phyloP scores from a whole-genome alignment of 768 basidiomycete species.

The Pisolithus microcarpus region DNA sequence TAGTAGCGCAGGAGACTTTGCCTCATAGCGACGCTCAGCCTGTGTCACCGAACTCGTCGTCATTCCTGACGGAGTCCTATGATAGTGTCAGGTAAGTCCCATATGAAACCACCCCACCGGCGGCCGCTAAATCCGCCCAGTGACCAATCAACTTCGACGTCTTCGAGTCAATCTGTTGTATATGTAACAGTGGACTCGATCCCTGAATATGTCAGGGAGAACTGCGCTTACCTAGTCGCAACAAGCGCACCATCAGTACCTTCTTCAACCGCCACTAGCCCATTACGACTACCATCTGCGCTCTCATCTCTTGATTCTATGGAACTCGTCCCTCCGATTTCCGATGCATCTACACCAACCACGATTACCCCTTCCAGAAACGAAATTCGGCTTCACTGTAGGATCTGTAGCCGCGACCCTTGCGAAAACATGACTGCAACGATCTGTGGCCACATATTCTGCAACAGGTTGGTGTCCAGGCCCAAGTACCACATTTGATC shows the following conservation, averaged over 20 bases:
- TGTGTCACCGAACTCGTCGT: constrained; percentile 11
- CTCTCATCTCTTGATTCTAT: constrained; percentile 19
- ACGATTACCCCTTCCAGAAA: not conserved
- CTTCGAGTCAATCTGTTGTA: constrained; percentile 21
- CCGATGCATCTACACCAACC: not conserved
- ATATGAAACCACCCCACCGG: not conserved
- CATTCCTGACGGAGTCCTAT: constrained; percentile 6
- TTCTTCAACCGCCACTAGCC: constrained; percentile 12
- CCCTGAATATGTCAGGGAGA: constrained; percentile 25
- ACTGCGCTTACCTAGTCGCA: constrained; percentile 24
- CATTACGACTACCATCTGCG: constrained; percentile 16
- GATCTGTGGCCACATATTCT: constrained; percentile 60
- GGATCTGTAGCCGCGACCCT: constrained; percentile 41
- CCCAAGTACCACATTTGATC: not conserved
- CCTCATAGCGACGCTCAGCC: constrained; percentile 3
- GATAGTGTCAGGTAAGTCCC: constrained; percentile 13
- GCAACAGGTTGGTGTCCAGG: constrained; percentile 37
- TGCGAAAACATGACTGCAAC: constrained; percentile 51
- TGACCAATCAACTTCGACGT: constrained; percentile 1
- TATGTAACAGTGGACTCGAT: constrained; percentile 25
- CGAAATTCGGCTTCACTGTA: constrained; percentile 36
- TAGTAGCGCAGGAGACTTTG: constrained; percentile 1
- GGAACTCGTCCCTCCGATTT: constrained; percentile 1
- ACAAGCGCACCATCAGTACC: constrained; percentile 20
- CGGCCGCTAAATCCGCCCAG: constrained; percentile 1